phyloP scores from a whole-genome alignment of 139 green algal species.

The Pleodorina starrii region DNA sequence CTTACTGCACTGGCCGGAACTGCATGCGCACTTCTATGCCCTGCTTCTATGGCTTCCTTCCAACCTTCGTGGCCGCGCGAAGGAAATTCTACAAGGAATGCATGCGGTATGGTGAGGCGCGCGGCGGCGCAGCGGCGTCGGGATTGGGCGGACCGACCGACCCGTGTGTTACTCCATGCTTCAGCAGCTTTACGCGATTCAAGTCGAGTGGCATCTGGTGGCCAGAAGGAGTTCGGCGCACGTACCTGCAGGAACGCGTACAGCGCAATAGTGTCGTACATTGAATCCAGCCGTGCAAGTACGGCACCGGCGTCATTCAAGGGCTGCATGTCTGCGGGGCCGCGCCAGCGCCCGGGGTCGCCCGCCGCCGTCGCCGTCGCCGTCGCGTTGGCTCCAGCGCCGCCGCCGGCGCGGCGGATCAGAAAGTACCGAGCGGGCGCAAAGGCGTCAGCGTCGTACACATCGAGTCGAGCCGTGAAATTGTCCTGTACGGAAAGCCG shows the following conservation, averaged over 20 bases:
- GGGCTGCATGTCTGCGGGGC: slow-evolving; percentile 7
- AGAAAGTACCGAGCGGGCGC: slow-evolving; percentile 31
- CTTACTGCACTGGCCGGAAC: no score
- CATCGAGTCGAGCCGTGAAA: slow-evolving; percentile 23
- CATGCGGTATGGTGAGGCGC: no score
- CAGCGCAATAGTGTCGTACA: slow-evolving; percentile 34
- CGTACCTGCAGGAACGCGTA: slow-evolving; percentile 47
- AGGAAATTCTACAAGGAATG: no score
- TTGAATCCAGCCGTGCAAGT: slow-evolving; percentile 2
- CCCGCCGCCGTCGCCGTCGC: background rate
- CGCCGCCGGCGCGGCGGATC: background rate
- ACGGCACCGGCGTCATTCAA: slow-evolving; percentile 24
- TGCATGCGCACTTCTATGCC: no score
- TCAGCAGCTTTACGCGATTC: no score
- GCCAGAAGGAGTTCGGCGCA: no score
- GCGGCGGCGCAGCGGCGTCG: no score
- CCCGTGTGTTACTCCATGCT: no score
- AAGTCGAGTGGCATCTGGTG: no score
- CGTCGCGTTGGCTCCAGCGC: background rate
- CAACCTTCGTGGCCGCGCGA: no score
- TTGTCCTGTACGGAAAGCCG: background rate
- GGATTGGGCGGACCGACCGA: no score
- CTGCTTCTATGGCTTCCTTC: no score
- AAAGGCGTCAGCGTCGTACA: slow-evolving; percentile 40
- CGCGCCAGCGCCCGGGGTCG: slow-evolving; percentile 31